A percentile compares a stretch with the other conserved stretches of the same genome.
These are phyloP conservation scores for Dysphania ambrosioides DNA, from an alignment of 148 eudicot genomes.

Conservation along the genomic window DNA sequence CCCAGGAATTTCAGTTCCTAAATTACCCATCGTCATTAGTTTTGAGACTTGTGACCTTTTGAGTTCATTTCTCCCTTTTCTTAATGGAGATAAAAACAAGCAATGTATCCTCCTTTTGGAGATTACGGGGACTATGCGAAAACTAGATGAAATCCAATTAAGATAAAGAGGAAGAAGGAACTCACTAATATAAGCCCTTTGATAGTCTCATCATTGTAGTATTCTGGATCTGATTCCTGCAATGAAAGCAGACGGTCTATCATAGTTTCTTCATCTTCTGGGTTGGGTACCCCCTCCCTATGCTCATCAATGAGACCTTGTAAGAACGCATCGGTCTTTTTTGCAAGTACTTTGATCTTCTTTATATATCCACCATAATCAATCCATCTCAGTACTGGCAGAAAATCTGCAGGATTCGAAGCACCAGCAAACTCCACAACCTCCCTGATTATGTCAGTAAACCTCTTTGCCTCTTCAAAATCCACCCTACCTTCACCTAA, in stretches of 20 bases:
- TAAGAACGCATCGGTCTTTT: conserved; percentile 25
- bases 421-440: conserved; percentile 22
- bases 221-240: conserved; percentile 46
- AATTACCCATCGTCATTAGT: no score
- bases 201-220: conserved; percentile 45
- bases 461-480: conserved; percentile 25
- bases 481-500: conserved; percentile 28
- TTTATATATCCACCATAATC: conserved; percentile 27
- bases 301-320: conserved; percentile 41
- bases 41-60: no score
- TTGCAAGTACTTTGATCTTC: conserved; percentile 24
- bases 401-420: conserved; percentile 27
- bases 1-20: no score
- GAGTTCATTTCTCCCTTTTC: no score
- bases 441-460: conserved; percentile 29
- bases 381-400: conserved; percentile 25
- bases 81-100: no score
- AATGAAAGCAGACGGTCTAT: conserved; percentile 37
- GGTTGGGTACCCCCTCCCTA: conserved; percentile 3
- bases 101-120: no score
- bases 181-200: conserved; percentile 42
- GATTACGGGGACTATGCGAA: no score
- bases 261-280: conserved; percentile 33
- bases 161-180: neutral
- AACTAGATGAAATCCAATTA: neutral